Evolutionary conservation across 225 moss, liverwort and hornwort genomes (phyloP).

Genomic region (Bryoerythrophyllum caledonicum): DNA sequence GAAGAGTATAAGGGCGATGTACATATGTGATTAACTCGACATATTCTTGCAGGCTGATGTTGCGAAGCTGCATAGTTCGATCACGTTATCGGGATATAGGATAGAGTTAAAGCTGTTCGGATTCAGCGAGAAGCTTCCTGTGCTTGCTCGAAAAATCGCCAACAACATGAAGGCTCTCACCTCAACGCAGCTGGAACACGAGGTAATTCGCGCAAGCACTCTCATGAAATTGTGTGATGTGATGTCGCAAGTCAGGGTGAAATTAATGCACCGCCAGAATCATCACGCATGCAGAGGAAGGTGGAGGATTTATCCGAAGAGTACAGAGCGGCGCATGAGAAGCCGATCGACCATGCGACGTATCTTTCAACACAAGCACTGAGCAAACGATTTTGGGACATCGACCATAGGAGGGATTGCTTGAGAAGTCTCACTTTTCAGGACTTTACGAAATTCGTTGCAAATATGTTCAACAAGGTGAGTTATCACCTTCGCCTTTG

Average conservation of each 20-base stretch:
- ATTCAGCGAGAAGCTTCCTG: constrained; percentile 80
- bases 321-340: constrained; percentile 63
- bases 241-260: not conserved
- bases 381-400: constrained; percentile 71
- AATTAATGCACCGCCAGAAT: constrained; percentile 21
- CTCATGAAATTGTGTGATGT: not conserved
- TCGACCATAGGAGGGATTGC: constrained; percentile 55
- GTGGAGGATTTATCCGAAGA: constrained; percentile 60
- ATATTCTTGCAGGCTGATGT: constrained; percentile 52
- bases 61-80: constrained; percentile 71
- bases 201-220: constrained; percentile 34
- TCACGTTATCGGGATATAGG: constrained; percentile 59
- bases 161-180: constrained; percentile 44
- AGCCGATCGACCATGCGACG: constrained; percentile 68
- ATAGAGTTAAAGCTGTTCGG: constrained; percentile 80
- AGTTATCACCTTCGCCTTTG: constrained; percentile 3
- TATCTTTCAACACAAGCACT: constrained; percentile 63
- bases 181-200: constrained; percentile 50
- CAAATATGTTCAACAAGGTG: constrained; percentile 62
- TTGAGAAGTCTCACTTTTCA: constrained; percentile 43
- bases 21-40: not conserved
- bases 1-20: not conserved
- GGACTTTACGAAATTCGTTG: constrained; percentile 60
- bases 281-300: constrained; percentile 35
- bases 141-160: constrained; percentile 69